Base-by-base conservation (phyloP, 2,329 filamentous ascomycete species). In the Paraphaeosphaeria minitans region DNA sequence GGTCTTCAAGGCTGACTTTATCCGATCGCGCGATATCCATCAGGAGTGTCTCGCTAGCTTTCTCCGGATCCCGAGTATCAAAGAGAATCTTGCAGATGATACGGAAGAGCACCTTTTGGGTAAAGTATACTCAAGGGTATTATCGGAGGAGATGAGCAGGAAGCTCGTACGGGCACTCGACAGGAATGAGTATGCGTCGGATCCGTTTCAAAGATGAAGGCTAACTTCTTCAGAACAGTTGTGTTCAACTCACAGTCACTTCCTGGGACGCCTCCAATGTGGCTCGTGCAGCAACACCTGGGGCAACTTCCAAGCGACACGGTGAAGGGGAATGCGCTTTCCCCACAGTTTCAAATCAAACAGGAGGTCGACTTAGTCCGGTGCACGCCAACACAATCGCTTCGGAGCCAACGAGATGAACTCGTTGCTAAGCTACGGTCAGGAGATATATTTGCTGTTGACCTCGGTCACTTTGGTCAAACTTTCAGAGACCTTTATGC, bases 371-470 rank as follows among this genome's bases (percentile, higher is more conserved):
- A 63, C 9, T 39, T 45, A 5, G 64, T 73, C n/a, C 45, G 42
- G 2, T 72, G 66, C 50, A 69, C 60, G n/a, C 71, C 72, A 10
- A 65, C 62, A 55, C 55, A 66, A 45, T 59, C 66, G 4, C 50
- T 68, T 10, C 48, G 65, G 24, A 57, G 60, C 16, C 61, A 60
- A 37, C 60, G 68, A 41, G 63, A 73, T 33, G 60, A 57, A 22
- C 49, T 60, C 4, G 53, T 71, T 22, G 43, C 59, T 4, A 54
- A 55, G 41, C 55, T 75, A 8, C 61, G 60, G 24, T 59, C 61
- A 14, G 72, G 72, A 16, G 47, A 64, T 2, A 46, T 62, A 2
- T 59, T 65, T 12, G 71, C 63, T 27, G 43, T 73, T 41, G 65
- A 70, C n/a, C n/a, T 72, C 2, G 52, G 62, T 39, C 35, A 21